Conservation (phyloP, 805 yeast species). For the Candida oleophila region DNA sequence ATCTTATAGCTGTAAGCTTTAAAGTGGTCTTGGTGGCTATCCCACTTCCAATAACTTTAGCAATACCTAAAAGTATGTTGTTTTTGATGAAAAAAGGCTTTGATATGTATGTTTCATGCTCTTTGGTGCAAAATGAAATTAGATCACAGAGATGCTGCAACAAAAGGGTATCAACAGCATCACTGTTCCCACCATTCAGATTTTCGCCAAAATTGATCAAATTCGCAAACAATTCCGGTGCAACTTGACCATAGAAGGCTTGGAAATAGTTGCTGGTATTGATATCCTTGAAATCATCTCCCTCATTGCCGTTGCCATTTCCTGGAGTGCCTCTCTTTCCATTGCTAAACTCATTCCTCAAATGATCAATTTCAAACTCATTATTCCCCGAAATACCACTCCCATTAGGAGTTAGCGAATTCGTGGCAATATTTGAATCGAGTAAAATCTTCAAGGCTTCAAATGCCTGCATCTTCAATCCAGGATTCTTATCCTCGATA, state of each 20-base stretch:
- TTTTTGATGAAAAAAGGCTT: conserved; percentile 64
- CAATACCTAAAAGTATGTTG: conserved; percentile 55
- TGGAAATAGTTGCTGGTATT: conserved; percentile 48
- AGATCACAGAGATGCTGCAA: conserved; percentile 68
- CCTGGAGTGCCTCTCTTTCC: background rate
- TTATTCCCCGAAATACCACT: background rate
- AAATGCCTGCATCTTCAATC: conserved; percentile 75
- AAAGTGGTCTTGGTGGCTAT: conserved; percentile 46
- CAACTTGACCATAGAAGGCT: conserved; percentile 63
- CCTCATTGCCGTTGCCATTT: conserved; percentile 10
- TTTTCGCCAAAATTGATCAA: conserved; percentile 35
- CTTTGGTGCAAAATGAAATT: conserved; percentile 61
- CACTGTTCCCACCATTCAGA: conserved; percentile 3
- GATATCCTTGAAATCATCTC: conserved; percentile 28
- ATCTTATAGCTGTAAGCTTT: conserved; percentile 66
- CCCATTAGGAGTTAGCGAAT: conserved; percentile 9
- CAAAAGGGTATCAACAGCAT: conserved; percentile 20
- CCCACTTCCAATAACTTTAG: conserved; percentile 37
- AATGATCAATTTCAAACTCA: conserved; percentile 7
- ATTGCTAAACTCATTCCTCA: conserved; percentile 8
- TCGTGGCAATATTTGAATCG: conserved; percentile 50
- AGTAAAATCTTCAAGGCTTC: conserved; percentile 78
- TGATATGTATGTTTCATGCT: conserved; percentile 58
- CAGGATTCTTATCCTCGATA: conserved; percentile 61
- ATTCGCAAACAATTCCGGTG: conserved; percentile 54